Base-by-base conservation (phyloP, 1,284 basidiomycete genomes). In the Ganoderma meredithae region DNA sequence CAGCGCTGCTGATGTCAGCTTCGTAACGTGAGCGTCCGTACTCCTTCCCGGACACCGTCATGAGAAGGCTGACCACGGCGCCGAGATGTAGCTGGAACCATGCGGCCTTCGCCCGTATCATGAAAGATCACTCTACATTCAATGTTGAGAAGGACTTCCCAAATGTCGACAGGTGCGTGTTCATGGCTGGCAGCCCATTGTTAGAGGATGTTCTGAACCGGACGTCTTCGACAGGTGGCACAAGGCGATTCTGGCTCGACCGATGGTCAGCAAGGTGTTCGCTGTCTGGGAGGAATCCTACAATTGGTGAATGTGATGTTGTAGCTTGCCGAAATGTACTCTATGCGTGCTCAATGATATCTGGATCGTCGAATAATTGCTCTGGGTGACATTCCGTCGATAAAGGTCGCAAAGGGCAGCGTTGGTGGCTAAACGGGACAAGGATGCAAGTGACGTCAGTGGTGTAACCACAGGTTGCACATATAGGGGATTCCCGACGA, bases 1-100 rank as follows among this genome's bases (percentile, higher is more conserved):
- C 36, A 71, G 60, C 15, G 56, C 66, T 31, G 68, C 61, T 1
- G 67, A 69, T 53, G 19, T 71, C 22, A 52, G 60, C 52, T 67
- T 69, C 61, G 56, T 69, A 9, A 25, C 25, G 65, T 67, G n/a
- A n/a, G 60, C 22, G 15, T 15, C 27, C n/a, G 22, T 19, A 19
- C 13, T 47, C 36, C 36, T 22, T 53, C 17, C 52, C 13, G 10
- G 12, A 6, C 12, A 52, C 4, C 22, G 27, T 25, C 15, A 53
- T 6, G 15, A 27, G 22, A 13, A 53, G 25, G 52, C 41, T 7
- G 22, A 60, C 3, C 43, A 17, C 19, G 22, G 60, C 43, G 19
- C 27, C 27, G 27, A 31, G 27, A 49, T 43, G 1, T 33, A 64
- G 63, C 40, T 64, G 63, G 63, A 47, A 64, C 41, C 31, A 64